Evolutionary conservation across 2,329 filamentous ascomycete species (phyloP), one percentile per base, ranked within the genome.

Genomic region (Fusarium staphyleae): DNA sequence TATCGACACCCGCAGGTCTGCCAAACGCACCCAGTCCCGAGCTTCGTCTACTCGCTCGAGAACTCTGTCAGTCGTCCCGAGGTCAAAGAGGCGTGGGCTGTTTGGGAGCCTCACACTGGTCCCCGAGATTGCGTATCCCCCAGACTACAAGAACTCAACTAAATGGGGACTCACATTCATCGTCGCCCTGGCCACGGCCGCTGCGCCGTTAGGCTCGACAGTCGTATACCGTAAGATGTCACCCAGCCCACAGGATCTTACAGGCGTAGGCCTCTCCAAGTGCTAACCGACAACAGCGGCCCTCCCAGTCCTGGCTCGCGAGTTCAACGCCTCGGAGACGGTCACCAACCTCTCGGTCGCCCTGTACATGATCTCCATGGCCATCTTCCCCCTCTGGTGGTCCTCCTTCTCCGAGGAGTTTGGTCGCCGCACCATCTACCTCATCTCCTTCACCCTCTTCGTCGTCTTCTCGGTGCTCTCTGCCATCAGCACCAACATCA

Each of bases 81-180:
- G 77, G 26, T 67, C 72, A 0, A 63, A 75, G 51, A 82, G 91
- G 41, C 81, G 91, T 66, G 93, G 93, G 0, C 77, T 96, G 2
- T 80, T 96, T 40, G 87, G 85, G 1, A 81, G 81, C 30, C 78
- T 96, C 11, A 78, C 89, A 1, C 55, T 96, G 26, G 78, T 96
- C 13, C 88, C 91, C 2, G 93, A 97, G 74, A 85, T 96, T 12
- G 85, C 90, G 37, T 80, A 87, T 26, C 89, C 92, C 0, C 86
- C 87, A 53, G 83, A 90, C 43, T 96, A 96, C 69, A 76, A 81
- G 10, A 82, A 84, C 28, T 81, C 76, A 42, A 90, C 84, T 12
- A 96, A 96, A 84, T 96, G 92, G 92, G 81, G 84, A 55, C 86
- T 97, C 60, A 96, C 92, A 0, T 78, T 85, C 29, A 83, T 93